A percentile compares a stretch with the other conserved stretches of the same genome.
phyloP scores from a whole-genome alignment of 1,284 basidiomycete genomes.

The Tylopilus sp. region DNA sequence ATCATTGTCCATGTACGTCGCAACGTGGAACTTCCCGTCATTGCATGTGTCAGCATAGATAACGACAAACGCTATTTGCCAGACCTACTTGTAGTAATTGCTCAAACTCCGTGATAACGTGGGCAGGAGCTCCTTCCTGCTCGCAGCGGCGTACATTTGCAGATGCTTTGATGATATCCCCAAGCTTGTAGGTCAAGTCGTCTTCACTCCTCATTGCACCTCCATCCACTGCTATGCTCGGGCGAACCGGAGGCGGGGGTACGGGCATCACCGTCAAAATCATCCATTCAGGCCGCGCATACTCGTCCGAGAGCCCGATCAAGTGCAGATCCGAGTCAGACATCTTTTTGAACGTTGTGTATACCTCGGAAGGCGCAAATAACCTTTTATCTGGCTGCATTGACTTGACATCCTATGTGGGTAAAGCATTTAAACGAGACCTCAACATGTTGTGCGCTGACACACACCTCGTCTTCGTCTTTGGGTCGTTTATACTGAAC shows the following conservation, averaged over 20 bases:
- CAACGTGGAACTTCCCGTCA: constrained; percentile 83
- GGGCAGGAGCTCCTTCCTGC: constrained; percentile 94
- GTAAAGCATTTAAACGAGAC: constrained; percentile 8
- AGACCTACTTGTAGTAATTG: constrained; percentile 80
- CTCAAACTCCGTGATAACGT: constrained; percentile 95
- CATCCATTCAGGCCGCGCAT: constrained; percentile 99
- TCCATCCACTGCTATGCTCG: constrained; percentile 95
- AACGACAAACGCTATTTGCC: constrained; percentile 10
- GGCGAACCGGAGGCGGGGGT: constrained; percentile 96
- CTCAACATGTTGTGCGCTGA: background rate
- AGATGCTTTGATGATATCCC: constrained; percentile 96
- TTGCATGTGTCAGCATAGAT: constrained; percentile 7
- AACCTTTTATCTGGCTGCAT: constrained; percentile 88
- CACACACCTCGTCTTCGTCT: constrained; percentile 86
- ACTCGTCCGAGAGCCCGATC: constrained; percentile 92
- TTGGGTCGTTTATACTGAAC: constrained; percentile 94
- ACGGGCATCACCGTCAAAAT: constrained; percentile 97
- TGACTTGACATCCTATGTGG: constrained; percentile 69
- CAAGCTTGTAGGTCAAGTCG: constrained; percentile 97
- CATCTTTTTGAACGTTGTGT: constrained; percentile 93
- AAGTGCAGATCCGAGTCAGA: constrained; percentile 86
- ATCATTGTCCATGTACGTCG: constrained; percentile 99
- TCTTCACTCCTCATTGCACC: constrained; percentile 97
- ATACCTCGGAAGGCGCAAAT: constrained; percentile 86
- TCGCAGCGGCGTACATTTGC: constrained; percentile 91